These are phyloP conservation scores for Larix sibirica DNA, from an alignment of 83 land plant genomes.

Conservation along the genomic window DNA sequence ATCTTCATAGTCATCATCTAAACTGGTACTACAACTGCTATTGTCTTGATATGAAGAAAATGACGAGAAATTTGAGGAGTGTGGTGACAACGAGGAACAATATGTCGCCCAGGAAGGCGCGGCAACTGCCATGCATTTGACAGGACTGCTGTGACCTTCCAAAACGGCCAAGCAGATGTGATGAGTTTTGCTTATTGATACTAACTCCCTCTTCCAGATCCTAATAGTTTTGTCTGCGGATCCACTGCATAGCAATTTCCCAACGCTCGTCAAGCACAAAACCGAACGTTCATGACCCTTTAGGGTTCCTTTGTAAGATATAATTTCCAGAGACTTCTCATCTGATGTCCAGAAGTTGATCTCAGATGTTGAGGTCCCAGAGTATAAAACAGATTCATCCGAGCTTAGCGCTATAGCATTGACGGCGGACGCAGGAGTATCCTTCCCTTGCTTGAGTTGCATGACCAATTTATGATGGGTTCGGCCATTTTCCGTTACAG, in stretches of 20 bases:
- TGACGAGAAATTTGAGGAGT: no score
- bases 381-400: conserved; percentile 30
- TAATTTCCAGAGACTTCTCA: conserved; percentile 23
- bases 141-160: conserved; percentile 32
- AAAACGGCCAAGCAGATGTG: conserved; percentile 28
- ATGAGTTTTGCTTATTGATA: neutral
- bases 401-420: conserved; percentile 50
- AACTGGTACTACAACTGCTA: no score
- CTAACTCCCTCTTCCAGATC: conserved; percentile 51
- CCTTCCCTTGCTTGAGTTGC: no score
- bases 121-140: conserved; percentile 24
- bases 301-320: conserved; percentile 43
- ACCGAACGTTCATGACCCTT: conserved; percentile 55
- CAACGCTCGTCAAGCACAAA: conserved; percentile 39
- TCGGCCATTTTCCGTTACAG: no score
- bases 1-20: no score
- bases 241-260: conserved; percentile 42
- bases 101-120: no score
- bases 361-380: conserved; percentile 49
- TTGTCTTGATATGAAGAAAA: no score
- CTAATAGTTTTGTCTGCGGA: conserved; percentile 58
- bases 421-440: conserved; percentile 25
- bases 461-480: no score
- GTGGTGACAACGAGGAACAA: no score
- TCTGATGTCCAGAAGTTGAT: conserved; percentile 51